Evolutionary conservation across 257 asterid genomes (phyloP).

Genomic region (Fraxinus quadrangulata): DNA sequence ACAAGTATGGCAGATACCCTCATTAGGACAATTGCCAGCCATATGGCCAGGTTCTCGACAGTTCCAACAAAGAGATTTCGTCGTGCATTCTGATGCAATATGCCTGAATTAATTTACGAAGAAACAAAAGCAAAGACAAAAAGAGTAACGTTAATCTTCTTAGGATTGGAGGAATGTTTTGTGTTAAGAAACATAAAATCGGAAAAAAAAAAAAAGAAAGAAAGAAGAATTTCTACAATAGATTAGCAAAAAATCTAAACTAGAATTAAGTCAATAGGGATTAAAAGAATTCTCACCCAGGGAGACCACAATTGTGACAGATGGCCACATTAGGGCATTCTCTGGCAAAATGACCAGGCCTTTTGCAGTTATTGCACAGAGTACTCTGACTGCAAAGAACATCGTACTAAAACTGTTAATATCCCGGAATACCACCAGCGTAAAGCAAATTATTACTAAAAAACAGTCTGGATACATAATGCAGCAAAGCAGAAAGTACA

Average conservation of each 20-base stretch:
- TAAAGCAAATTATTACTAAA: constrained; percentile 9
- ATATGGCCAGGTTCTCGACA: constrained; percentile 86
- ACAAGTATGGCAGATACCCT: constrained; percentile 81
- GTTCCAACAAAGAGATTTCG: constrained; percentile 81
- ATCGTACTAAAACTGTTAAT: constrained; percentile 3
- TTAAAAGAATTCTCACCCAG: constrained; percentile 49
- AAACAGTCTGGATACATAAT: constrained; percentile 1
- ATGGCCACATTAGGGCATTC: constrained; percentile 37
- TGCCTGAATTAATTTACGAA: constrained; percentile 49
- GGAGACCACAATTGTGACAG: constrained; percentile 40
- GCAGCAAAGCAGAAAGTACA: constrained; percentile 9
- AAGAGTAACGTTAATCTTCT: neutral
- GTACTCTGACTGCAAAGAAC: constrained; percentile 61
- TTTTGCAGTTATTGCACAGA: constrained; percentile 48
- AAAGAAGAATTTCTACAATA: neutral
- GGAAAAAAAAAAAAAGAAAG: too few species aligned
- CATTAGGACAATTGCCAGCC: constrained; percentile 79
- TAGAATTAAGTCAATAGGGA: neutral
- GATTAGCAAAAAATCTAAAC: neutral
- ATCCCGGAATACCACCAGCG: neutral
- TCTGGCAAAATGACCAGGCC: constrained; percentile 38
- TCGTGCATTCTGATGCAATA: constrained; percentile 72
- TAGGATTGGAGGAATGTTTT: neutral
- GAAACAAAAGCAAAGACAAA: constrained; percentile 19
- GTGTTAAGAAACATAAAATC: neutral